These are phyloP conservation scores for Acorus gramineus DNA, from an alignment of 106 monocot genomes.

Conservation along the genomic window DNA sequence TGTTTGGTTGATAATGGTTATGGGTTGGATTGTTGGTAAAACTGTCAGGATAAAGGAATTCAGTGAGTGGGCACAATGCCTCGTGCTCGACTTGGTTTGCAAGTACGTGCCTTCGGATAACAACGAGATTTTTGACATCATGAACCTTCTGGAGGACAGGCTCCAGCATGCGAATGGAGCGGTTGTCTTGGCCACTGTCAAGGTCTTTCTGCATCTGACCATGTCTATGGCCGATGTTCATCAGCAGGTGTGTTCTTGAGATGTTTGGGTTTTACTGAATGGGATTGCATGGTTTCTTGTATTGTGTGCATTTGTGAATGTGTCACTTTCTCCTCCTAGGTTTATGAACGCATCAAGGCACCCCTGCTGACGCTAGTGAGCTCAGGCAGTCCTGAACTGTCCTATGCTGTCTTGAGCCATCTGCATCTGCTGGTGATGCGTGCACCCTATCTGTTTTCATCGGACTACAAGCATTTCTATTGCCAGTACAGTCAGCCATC, in stretches of 20 bases:
- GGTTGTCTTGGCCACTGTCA: constrained; percentile 94
- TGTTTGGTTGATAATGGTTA: no score
- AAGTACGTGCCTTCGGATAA: constrained; percentile 85
- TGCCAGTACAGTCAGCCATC: constrained; percentile 94
- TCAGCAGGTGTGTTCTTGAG: constrained; percentile 67
- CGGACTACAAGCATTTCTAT: constrained; percentile 97
- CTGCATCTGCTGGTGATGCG: constrained; percentile 95
- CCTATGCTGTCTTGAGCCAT: constrained; percentile 93
- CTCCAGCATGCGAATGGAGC: constrained; percentile 98
- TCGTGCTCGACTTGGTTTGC: constrained; percentile 84
- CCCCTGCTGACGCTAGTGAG: constrained; percentile 94
- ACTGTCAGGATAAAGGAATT: constrained; percentile 81
- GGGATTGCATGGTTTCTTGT: no score
- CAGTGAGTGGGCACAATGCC: constrained; percentile 99
- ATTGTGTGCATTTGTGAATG: neutral
- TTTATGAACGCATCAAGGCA: constrained; percentile 97
- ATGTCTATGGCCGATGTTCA: constrained; percentile 99
- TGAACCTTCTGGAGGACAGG: constrained; percentile 99
- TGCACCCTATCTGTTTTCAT: constrained; percentile 92
- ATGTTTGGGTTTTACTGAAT: no score
- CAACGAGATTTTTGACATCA: constrained; percentile 94
- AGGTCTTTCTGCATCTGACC: constrained; percentile 89
- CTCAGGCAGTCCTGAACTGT: constrained; percentile 89
- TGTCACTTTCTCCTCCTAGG: constrained; percentile 26
- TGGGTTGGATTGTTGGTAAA: neutral